phyloP scores from a whole-genome alignment of 345 rosid species.

The Nasturtium officinale region DNA sequence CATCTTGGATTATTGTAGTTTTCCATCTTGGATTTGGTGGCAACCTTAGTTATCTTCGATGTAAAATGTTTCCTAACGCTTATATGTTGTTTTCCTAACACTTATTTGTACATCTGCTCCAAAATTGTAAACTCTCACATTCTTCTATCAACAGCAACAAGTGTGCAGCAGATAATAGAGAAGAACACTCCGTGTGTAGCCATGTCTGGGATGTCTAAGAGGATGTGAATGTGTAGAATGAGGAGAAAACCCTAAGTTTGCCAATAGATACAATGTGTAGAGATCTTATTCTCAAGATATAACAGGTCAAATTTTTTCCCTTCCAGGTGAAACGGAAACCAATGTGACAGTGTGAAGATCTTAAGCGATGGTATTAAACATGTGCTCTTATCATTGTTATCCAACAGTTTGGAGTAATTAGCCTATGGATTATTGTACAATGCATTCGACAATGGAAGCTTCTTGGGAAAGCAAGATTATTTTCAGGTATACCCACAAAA shows the following conservation, averaged over 20 bases:
- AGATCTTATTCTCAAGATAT: constrained; percentile 16
- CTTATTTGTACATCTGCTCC: neutral
- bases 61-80: neutral
- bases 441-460: constrained; percentile 29
- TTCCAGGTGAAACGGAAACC: constrained; percentile 19
- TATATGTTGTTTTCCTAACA: no score
- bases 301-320: constrained; percentile 10
- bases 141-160: constrained; percentile 50
- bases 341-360: constrained; percentile 8
- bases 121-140: neutral
- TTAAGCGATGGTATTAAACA: constrained; percentile 24
- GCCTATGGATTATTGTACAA: constrained; percentile 40
- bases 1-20: neutral
- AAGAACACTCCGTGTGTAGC: constrained; percentile 55
- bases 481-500: constrained; percentile 46
- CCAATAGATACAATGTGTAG: neutral
- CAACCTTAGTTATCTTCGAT: neutral
- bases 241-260: constrained; percentile 55
- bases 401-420: constrained; percentile 20
- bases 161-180: constrained; percentile 68
- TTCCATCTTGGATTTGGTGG: no score
- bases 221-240: constrained; percentile 67
- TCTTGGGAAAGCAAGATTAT: constrained; percentile 35
- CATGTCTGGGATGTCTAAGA: constrained; percentile 74
- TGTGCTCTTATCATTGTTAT: constrained; percentile 25